phyloP scores from a whole-genome alignment of 2,329 filamentous ascomycete species.

The Aureobasidium mangrovei region DNA sequence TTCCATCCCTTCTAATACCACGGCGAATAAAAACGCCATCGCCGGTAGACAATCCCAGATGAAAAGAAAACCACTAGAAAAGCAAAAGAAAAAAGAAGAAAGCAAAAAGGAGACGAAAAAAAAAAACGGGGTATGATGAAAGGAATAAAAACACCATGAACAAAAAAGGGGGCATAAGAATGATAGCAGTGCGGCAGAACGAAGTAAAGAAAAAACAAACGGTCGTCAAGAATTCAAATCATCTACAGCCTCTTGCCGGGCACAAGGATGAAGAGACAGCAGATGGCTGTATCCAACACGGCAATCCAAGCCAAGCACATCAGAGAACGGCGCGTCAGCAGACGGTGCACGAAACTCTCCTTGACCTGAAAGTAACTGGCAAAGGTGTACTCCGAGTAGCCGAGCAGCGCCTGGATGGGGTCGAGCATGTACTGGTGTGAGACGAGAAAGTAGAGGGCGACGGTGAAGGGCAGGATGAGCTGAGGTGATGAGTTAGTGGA shows the following conservation, averaged over 20 bases:
- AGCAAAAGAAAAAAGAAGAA: background rate
- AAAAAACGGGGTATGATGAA: background rate
- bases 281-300: constrained; percentile 70
- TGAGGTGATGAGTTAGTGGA: constrained; percentile 23
- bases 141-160: background rate
- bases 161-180: background rate
- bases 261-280: constrained; percentile 87
- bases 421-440: constrained; percentile 96
- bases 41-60: background rate
- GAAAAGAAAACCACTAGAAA: background rate
- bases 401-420: constrained; percentile 78
- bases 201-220: background rate
- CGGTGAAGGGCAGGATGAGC: constrained; percentile 80
- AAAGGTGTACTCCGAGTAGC: constrained; percentile 92
- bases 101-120: background rate
- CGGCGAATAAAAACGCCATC: background rate
- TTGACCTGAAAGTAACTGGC: constrained; percentile 82
- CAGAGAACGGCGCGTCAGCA: constrained; percentile 72
- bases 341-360: constrained; percentile 81
- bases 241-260: constrained; percentile 69
- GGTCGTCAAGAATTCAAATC: background rate
- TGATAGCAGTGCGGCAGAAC: background rate
- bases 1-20: background rate
- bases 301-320: constrained; percentile 71
- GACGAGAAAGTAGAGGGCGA: constrained; percentile 79